These are phyloP conservation scores for Fusarium redolens DNA, from an alignment of 2,329 filamentous ascomycete genomes.

Conservation along the genomic window DNA sequence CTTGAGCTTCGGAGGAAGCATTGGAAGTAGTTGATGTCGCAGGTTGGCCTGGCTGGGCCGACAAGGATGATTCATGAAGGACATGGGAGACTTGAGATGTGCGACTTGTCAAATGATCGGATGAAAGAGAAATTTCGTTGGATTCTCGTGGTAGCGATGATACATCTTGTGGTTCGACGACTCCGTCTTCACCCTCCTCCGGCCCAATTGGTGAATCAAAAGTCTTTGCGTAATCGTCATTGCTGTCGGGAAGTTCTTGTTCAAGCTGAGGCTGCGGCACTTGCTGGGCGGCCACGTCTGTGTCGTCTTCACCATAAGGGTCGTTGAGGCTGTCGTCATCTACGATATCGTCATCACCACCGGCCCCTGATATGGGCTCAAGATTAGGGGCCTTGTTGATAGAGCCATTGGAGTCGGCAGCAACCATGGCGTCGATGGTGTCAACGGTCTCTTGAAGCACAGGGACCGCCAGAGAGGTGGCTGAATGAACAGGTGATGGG, in stretches of 20 bases:
- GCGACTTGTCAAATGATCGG: slow-evolving; percentile 53
- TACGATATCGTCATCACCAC: slow-evolving; percentile 54
- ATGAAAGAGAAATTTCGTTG: slow-evolving; percentile 55
- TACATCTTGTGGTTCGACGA: slow-evolving; percentile 56
- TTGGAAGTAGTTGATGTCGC: slow-evolving; percentile 43
- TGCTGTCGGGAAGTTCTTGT: slow-evolving; percentile 50
- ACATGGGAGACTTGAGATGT: slow-evolving; percentile 47
- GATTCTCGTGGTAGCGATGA: slow-evolving; percentile 57
- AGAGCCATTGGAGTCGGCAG: slow-evolving; percentile 45
- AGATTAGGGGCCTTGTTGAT: slow-evolving; percentile 48
- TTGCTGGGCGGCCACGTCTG: slow-evolving; percentile 43
- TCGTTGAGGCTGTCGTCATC: slow-evolving; percentile 63
- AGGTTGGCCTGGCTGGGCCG: slow-evolving; percentile 41
- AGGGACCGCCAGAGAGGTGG: slow-evolving; percentile 60
- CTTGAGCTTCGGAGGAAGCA: slow-evolving; percentile 45
- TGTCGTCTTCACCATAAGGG: slow-evolving; percentile 57
- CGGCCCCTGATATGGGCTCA: slow-evolving; percentile 49
- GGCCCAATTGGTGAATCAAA: slow-evolving; percentile 61
- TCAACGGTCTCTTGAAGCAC: slow-evolving; percentile 65
- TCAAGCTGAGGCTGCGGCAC: slow-evolving; percentile 45
- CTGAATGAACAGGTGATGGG: slow-evolving; percentile 60
- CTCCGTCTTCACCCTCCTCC: slow-evolving; percentile 51
- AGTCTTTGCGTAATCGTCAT: slow-evolving; percentile 63
- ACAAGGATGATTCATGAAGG: slow-evolving; percentile 48
- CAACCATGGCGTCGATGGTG: slow-evolving; percentile 60